These are phyloP conservation scores for Volutella citrinella DNA, from an alignment of 2,329 filamentous ascomycete genomes.

Conservation along the genomic window DNA sequence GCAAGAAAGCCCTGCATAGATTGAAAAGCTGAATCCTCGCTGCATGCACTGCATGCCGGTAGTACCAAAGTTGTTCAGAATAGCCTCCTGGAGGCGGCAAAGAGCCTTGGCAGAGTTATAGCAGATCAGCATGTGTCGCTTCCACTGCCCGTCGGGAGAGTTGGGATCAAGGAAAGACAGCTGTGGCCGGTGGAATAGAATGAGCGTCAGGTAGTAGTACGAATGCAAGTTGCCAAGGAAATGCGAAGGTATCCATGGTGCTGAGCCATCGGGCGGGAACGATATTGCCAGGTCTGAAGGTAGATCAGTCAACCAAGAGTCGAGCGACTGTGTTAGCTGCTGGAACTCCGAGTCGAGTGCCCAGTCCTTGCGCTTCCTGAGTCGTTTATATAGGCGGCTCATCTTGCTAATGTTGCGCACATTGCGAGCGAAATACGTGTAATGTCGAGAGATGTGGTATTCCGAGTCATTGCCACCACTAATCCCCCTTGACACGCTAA, in stretches of 20 bases:
- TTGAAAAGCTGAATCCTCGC: conserved; percentile 88
- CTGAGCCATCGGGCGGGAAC: conserved; percentile 73
- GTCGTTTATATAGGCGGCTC: conserved; percentile 68
- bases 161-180: conserved; percentile 75
- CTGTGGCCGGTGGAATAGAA: conserved; percentile 86
- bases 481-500: conserved; percentile 61
- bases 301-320: conserved; percentile 71
- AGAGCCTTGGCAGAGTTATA: conserved; percentile 81
- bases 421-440: conserved; percentile 74
- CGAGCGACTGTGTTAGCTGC: conserved; percentile 73
- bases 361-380: conserved; percentile 82
- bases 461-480: conserved; percentile 72
- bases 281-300: conserved; percentile 75
- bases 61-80: conserved; percentile 73
- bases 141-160: conserved; percentile 72
- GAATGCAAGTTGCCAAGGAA: conserved; percentile 87
- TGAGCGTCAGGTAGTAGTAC: conserved; percentile 81
- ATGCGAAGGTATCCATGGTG: conserved; percentile 82
- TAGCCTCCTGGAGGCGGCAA: conserved; percentile 82
- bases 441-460: conserved; percentile 76
- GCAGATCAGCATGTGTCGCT: conserved; percentile 81
- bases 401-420: conserved; percentile 77
- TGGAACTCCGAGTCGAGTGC: conserved; percentile 80
- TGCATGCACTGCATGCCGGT: conserved; percentile 87
- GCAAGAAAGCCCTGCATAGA: conserved; percentile 89